These are phyloP conservation scores for Hibiscus syriacus DNA, from an alignment of 345 rosid genomes.

Conservation along the genomic window DNA sequence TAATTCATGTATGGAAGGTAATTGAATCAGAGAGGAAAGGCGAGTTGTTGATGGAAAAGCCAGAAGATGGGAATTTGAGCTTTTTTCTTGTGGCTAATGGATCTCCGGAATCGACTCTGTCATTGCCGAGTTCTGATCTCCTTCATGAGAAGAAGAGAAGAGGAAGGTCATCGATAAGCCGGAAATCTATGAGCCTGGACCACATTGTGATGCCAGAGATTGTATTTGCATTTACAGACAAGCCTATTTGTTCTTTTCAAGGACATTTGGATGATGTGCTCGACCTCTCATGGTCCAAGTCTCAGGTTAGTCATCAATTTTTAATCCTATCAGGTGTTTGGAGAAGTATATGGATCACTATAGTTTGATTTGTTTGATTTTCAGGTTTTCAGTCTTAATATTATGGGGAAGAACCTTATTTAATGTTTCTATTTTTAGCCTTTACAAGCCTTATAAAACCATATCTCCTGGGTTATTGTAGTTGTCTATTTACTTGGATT, in stretches of 20 bases:
- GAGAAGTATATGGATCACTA: neutral
- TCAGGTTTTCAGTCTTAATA: neutral
- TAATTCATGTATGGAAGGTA: slow-evolving; percentile 85
- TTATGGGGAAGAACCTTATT: neutral
- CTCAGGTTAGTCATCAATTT: slow-evolving; percentile 54
- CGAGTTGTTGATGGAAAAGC: slow-evolving; percentile 72
- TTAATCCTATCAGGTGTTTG: neutral
- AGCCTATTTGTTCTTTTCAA: slow-evolving; percentile 83
- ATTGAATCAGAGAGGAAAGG: slow-evolving; percentile 71
- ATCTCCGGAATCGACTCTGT: slow-evolving; percentile 66
- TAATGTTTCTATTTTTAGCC: neutral
- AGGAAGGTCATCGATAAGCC: slow-evolving; percentile 63
- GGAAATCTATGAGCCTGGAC: slow-evolving; percentile 80
- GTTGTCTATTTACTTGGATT: neutral
- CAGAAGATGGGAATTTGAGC: slow-evolving; percentile 59
- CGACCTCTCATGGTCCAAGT: slow-evolving; percentile 95
- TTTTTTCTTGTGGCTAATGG: slow-evolving; percentile 53
- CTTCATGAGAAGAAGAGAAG: slow-evolving; percentile 59
- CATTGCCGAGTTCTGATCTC: slow-evolving; percentile 46
- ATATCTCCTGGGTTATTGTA: neutral
- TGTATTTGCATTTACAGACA: slow-evolving; percentile 74
- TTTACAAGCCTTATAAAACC: neutral
- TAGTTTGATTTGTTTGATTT: neutral
- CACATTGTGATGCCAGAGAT: slow-evolving; percentile 61
- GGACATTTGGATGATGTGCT: slow-evolving; percentile 89